Conservation (phyloP, 306 rosid species). For the Leucaena leucocephala region DNA sequence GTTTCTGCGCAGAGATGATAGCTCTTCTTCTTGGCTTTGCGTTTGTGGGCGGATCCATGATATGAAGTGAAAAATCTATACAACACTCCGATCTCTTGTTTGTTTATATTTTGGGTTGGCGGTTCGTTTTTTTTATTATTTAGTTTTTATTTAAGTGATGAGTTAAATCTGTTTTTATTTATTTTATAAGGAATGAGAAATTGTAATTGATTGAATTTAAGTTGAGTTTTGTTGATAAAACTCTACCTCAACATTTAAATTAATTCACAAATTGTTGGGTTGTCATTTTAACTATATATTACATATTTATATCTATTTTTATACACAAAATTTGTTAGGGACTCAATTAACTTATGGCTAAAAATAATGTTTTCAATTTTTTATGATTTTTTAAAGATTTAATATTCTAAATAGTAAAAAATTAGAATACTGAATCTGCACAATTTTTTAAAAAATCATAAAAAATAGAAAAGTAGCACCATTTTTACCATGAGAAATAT, state of each 20-base stretch:
- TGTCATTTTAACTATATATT: not conserved
- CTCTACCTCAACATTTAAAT: not conserved
- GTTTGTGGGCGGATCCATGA: slow-evolving; percentile 32
- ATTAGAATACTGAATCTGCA: no score
- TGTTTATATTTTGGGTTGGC: not conserved
- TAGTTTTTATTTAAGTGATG: not conserved
- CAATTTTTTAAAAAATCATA: no score
- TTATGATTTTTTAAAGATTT: no score
- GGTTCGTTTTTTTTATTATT: not conserved
- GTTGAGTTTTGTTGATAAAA: not conserved
- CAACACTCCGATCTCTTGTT: slow-evolving; percentile 12
- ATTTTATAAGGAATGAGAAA: not conserved
- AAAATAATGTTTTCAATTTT: no score
- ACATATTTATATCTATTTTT: no score
- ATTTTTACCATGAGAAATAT: no score
- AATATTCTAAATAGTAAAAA: no score
- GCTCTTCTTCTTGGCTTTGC: slow-evolving; percentile 35
- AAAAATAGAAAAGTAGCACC: no score
- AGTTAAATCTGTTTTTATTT: not conserved
- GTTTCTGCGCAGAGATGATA: not conserved
- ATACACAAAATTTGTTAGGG: no score
- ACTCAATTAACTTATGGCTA: not conserved
- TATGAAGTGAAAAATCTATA: slow-evolving; percentile 23
- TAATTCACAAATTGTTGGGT: no score
- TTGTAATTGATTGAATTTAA: not conserved